Percentiles rank a stretch among this genome's conserved stretches.
Conservation (phyloP, 495 filamentous ascomycete genomes). For the Rusavskia elegans region DNA sequence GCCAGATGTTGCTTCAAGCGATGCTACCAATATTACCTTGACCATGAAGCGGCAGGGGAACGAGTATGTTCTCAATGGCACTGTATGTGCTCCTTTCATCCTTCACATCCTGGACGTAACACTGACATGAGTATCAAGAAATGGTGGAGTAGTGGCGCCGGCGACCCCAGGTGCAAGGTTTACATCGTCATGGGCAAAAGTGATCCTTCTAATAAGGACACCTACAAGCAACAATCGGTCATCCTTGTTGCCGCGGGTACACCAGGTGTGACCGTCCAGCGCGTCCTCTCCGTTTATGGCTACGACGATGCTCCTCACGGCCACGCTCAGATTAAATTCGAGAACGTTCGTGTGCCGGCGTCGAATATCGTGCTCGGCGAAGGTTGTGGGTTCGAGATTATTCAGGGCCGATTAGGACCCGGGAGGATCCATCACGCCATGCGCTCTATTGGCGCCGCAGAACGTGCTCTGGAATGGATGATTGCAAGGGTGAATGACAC, state of each 20-base stretch:
- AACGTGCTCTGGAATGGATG: slow-evolving; percentile 76
- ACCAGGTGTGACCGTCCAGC: slow-evolving; percentile 64
- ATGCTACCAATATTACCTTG: slow-evolving; percentile 78
- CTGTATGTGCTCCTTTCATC: slow-evolving; percentile 16
- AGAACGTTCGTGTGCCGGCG: slow-evolving; percentile 66
- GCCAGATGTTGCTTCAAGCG: slow-evolving; percentile 67
- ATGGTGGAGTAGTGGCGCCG: slow-evolving; percentile 93
- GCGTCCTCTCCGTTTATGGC: slow-evolving; percentile 79
- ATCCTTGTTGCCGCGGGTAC: slow-evolving; percentile 64
- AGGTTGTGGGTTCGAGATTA: slow-evolving; percentile 91
- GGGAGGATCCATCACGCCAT: slow-evolving; percentile 91
- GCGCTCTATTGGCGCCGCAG: slow-evolving; percentile 76
- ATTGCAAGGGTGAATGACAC: slow-evolving; percentile 81
- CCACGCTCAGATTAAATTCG: slow-evolving; percentile 77
- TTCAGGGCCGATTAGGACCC: slow-evolving; percentile 81
- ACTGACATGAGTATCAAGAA: slow-evolving; percentile 29
- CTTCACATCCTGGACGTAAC: not conserved
- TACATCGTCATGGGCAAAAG: slow-evolving; percentile 90
- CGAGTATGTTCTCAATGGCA: slow-evolving; percentile 73
- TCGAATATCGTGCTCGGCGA: slow-evolving; percentile 72
- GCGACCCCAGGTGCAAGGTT: slow-evolving; percentile 74
- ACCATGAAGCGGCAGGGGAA: slow-evolving; percentile 66
- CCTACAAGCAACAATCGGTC: slow-evolving; percentile 80
- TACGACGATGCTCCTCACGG: slow-evolving; percentile 93
- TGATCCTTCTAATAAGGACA: slow-evolving; percentile 50